phyloP scores from a whole-genome alignment of 306 rosid species.

The Phaseolus lunatus region DNA sequence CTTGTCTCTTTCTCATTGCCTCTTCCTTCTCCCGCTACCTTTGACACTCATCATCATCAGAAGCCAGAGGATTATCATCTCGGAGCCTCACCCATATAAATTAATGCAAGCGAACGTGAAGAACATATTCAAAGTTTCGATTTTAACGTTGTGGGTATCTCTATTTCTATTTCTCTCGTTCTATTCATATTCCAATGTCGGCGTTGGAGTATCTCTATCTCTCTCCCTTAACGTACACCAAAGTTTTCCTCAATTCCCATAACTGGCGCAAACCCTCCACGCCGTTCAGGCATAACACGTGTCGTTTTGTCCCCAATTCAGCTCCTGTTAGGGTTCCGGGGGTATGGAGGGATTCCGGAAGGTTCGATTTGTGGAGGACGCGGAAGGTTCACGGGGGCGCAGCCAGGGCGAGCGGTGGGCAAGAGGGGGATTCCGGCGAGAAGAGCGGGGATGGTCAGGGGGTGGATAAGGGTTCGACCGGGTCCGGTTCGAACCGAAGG shows the following conservation, averaged over 20 bases:
- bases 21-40: constrained; percentile 31
- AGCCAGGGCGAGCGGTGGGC: constrained; percentile 58
- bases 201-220: constrained; percentile 68
- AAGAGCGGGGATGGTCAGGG: constrained; percentile 74
- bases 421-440: constrained; percentile 82
- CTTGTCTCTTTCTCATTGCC: constrained; percentile 18
- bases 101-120: not conserved
- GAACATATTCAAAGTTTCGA: constrained; percentile 30
- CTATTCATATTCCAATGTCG: constrained; percentile 54
- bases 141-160: constrained; percentile 31
- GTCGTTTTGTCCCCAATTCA: constrained; percentile 53
- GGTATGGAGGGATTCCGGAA: constrained; percentile 48
- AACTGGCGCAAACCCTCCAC: constrained; percentile 54
- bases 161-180: constrained; percentile 6
- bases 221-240: constrained; percentile 65
- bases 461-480: constrained; percentile 61
- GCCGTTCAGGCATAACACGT: constrained; percentile 47
- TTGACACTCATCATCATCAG: constrained; percentile 8
- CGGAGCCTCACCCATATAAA: constrained; percentile 23
- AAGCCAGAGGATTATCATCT: constrained; percentile 40
- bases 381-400: constrained; percentile 40
- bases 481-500: constrained; percentile 67
- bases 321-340: constrained; percentile 40
- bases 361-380: constrained; percentile 58
- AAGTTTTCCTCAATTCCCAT: constrained; percentile 57